Conservation (phyloP, 2,329 filamentous ascomycete species). For the Cucurbitaria berberidis region DNA sequence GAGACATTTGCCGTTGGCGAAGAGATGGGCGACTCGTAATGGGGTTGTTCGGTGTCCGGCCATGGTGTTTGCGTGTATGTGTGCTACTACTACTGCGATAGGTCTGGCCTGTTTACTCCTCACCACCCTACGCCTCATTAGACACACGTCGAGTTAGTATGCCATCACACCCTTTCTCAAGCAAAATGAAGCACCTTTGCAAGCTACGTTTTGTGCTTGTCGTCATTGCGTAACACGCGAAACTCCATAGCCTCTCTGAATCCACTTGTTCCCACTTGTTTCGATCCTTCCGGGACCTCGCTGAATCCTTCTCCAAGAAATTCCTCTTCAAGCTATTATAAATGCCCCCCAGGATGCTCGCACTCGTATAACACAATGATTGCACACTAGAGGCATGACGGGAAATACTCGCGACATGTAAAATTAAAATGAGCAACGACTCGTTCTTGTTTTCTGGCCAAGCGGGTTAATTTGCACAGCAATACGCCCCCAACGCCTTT, state of each 20-base stretch:
- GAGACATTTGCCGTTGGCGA: constrained; percentile 1
- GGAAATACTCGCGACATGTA: neutral
- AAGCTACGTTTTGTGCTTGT: neutral
- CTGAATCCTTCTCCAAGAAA: neutral
- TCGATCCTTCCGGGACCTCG: neutral
- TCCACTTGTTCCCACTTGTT: neutral
- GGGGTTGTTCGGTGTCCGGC: neutral
- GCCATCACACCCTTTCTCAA: neutral
- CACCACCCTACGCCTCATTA: too few species aligned
- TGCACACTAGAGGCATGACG: neutral
- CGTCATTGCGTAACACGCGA: neutral
- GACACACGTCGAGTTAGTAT: too few species aligned
- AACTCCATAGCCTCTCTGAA: neutral
- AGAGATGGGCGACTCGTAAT: neutral
- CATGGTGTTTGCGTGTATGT: neutral
- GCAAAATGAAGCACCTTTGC: neutral
- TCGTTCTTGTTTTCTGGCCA: neutral
- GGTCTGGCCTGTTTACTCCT: neutral
- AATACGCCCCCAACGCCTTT: neutral
- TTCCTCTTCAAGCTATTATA: neutral
- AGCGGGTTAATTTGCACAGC: neutral
- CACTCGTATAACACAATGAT: neutral
- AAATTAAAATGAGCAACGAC: neutral
- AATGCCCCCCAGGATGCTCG: neutral
- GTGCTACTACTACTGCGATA: neutral